Evolutionary conservation across 2,329 filamentous ascomycete species (phyloP).

Genomic region (Tympanopsis confertula): DNA sequence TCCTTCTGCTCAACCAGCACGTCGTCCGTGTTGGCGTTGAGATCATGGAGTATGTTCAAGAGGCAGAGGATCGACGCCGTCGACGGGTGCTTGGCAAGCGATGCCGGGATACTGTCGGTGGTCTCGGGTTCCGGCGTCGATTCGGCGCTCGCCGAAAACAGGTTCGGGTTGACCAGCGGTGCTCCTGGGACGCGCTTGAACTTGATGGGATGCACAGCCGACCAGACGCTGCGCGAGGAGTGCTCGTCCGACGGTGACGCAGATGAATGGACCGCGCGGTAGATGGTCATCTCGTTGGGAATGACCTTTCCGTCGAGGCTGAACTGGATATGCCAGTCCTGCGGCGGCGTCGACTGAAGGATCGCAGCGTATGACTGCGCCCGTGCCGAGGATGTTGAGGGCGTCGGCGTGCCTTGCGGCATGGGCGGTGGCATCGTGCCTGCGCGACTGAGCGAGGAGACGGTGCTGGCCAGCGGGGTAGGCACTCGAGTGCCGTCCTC

Average conservation of each 20-base stretch:
- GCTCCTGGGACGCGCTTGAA: constrained; percentile 80
- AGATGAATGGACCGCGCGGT: constrained; percentile 74
- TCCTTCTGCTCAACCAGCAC: constrained; percentile 71
- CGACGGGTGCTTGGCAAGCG: constrained; percentile 69
- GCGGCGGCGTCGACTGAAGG: constrained; percentile 60
- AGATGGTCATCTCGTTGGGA: constrained; percentile 86
- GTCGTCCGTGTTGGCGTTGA: constrained; percentile 89
- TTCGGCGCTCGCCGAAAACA: constrained; percentile 31
- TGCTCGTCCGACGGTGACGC: constrained; percentile 44
- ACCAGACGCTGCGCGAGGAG: constrained; percentile 72
- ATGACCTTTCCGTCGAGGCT: constrained; percentile 74
- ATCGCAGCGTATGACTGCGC: constrained; percentile 77
- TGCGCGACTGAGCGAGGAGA: constrained; percentile 27
- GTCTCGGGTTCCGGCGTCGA: background rate
- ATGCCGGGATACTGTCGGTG: constrained; percentile 57
- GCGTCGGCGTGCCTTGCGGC: constrained; percentile 31
- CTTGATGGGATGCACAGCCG: constrained; percentile 78
- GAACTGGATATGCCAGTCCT: constrained; percentile 98
- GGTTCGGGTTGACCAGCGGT: constrained; percentile 59
- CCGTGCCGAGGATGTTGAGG: constrained; percentile 42
- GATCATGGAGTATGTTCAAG: constrained; percentile 78
- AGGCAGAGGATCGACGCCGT: constrained; percentile 80
- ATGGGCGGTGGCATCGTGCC: constrained; percentile 25
- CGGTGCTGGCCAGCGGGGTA: constrained; percentile 56
- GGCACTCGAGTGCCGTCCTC: constrained; percentile 81